Evolutionary conservation across 2,329 filamentous ascomycete genomes (phyloP), one percentile per base, ranked within the genome.

Genomic region (Pyrenochaeta sp.): DNA sequence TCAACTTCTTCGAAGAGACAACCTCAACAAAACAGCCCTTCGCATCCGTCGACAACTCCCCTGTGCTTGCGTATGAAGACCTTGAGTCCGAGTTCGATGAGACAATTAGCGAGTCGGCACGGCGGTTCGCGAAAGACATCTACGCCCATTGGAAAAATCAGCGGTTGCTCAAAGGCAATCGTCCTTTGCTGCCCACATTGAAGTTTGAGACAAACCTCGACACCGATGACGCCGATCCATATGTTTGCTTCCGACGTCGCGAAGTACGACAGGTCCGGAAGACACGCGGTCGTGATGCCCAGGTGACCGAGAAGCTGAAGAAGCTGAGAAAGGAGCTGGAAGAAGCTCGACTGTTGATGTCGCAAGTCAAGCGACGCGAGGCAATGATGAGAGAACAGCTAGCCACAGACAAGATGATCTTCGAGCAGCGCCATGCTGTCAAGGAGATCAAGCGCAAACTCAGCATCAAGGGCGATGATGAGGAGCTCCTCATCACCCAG

Each of bases 121-220:
- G 82, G 61, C 78, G 76, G 50, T 86, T 87, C 76, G 87, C 90
- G 60, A 93, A 91, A 75, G 84, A 89, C 58, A 86, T 97, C 44
- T 97, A 97, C 80, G 87, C 92, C 71, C 90, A 97, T 75, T 99
- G 95, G 95, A 92, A 88, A 77, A 79, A 82, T 56, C 86, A 87
- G 68, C 86, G 91, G 46, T 80, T 87, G 66, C 81, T 81, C 27
- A 83, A 82, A 53, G 86, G 85, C 61, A 95, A 94, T 73, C 87
- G 84, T 65, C 80, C 88, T 5, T 80, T 98, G 56, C 89, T 93
- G 70, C 87, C 92, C 7, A 83, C 81, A 18, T 86, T 98, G 73
- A 97, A 97, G 80, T 95, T 97, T 63, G 95, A 99, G 79, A 96
- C 89, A 41, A 92, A 95, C 60, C 90, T 92, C 72, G 94, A 98